Evolutionary conservation across 2,329 filamentous ascomycete species (phyloP), one percentile per base, ranked within the genome.

Genomic region (Chaetomium sp.): DNA sequence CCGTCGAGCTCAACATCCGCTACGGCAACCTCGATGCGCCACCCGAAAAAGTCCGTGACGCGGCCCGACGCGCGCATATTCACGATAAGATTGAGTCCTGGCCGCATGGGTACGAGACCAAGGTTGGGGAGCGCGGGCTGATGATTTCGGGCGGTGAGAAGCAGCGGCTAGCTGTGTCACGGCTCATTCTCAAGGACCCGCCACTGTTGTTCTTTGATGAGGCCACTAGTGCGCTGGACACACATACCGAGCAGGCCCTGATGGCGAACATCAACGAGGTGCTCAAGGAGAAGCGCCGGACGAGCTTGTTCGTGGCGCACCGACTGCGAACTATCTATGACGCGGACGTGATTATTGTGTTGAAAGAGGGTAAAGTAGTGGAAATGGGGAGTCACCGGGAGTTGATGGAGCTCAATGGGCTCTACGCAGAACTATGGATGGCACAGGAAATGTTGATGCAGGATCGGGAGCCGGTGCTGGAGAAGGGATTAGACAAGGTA

Each of bases 81-180:
- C 87, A 96, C 70, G 86, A 94, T 45, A 89, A 87, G 51, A 86
- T 96, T 58, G 76, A 81, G 54, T 76, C 76, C n/a, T 86, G 95
- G 69, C 90, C 89, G 1, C 86, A 91, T n/a, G 89, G 90, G 12
- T 96, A 97, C 70, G 74, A 86, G 27, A 97, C 94, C 19, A 91
- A 87, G 71, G 94, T 97, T 33, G 92, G 92, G 52, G 92, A 96
- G 75, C 82, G 92, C 47, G 91, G 91, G 1, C 86, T 96, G 82
- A 96, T 96, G 91, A 96, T 96, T 45, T 95, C 89, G 0, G 91
- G 89, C 2, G 91, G 91, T 36, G 92, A 96, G 74, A 96, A 96
- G 72, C 91, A 96, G 72, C 83, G 91, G 3, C 75, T 96, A 9
- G 92, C 92, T 0, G 84, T 96, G 32, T 89, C 88, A 33, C 79